Evolutionary conservation across 306 rosid genomes (phyloP), one percentile per base, ranked within the genome.

Genomic region (Citrullus amarus): DNA sequence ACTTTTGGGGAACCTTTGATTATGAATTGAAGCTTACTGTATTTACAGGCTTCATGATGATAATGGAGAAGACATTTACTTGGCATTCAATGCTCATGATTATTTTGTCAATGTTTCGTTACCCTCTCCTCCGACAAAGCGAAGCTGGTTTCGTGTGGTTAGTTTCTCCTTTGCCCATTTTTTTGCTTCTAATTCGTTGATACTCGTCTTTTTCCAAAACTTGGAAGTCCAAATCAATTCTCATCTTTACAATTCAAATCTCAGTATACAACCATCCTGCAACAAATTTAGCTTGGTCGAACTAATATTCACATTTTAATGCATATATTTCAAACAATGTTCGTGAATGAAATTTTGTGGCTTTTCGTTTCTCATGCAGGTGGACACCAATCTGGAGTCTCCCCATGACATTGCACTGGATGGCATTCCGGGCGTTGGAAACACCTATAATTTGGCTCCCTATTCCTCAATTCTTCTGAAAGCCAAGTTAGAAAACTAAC

Each of bases 101-200:
- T 92, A 72, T 76, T 82, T 73, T 60, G 81, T 95, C 73, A 53
- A 81, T 79, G 93, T 46, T 80, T 51, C 79, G 5, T 76, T 95
- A 34, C 93, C 97, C 8, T 60, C 88, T 18, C 93, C 97, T 30
- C 97, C 99, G 46, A 60, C 60, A 41, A 81, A 80, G 61, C 86
- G 88, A 80, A 85, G 74, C 18, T 92, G 99, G 99, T 86, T 84
- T 86, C 96, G 99, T 28, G 97, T 95, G 97, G 99, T 95, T 85
- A 86, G 97, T 46, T 50, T 48, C 60, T 48, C 77, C 16, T 60
- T 81, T 79, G 0, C 58, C 58, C 57, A 72, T 79, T 50, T 56
- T 69, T 3, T 58, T 56, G 13, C 75, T 15, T 15, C 50, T 30
- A 61, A 61, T 32, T 58, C 56, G 11, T 28, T 73, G 0, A 0